These are phyloP conservation scores for Gentiana straminea DNA, from an alignment of 257 asterid species.

Conservation along the genomic window DNA sequence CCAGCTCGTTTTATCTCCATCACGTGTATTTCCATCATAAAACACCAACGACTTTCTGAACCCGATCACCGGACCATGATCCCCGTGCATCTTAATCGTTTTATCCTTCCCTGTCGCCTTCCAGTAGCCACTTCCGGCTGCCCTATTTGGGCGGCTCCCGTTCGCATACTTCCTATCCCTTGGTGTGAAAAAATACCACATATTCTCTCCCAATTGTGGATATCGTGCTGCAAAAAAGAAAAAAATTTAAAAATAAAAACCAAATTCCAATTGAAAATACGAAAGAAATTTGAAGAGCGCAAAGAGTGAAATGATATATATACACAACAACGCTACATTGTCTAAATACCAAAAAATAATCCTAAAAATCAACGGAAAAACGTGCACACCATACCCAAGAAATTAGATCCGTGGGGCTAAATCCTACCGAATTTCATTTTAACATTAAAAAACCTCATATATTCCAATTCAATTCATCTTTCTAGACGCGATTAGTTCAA, in stretches of 20 bases:
- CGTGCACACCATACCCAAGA: neutral
- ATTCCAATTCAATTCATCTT: too few species aligned
- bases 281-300: neutral
- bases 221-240: neutral
- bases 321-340: too few species aligned
- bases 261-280: neutral
- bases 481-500: too few species aligned
- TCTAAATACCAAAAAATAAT: too few species aligned
- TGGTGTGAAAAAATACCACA: constrained; percentile 23
- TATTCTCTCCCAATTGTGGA: constrained; percentile 1
- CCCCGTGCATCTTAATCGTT: neutral
- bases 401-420: too few species aligned
- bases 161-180: constrained; percentile 20
- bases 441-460: too few species aligned
- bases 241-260: neutral
- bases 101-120: constrained; percentile 27
- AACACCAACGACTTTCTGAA: constrained; percentile 13
- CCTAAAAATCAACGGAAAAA: neutral
- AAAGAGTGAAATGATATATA: too few species aligned
- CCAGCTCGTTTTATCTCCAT: constrained; percentile 15
- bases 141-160: constrained; percentile 12
- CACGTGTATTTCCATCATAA: constrained; percentile 13
- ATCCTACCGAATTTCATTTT: too few species aligned
- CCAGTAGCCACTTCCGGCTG: constrained; percentile 23
- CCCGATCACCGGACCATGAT: constrained; percentile 6